Percentiles rank a stretch among this genome's conserved stretches.
These are phyloP conservation scores for Paratinospora sagittata DNA, from an alignment of 164 flowering plant genomes.

Conservation along the genomic window DNA sequence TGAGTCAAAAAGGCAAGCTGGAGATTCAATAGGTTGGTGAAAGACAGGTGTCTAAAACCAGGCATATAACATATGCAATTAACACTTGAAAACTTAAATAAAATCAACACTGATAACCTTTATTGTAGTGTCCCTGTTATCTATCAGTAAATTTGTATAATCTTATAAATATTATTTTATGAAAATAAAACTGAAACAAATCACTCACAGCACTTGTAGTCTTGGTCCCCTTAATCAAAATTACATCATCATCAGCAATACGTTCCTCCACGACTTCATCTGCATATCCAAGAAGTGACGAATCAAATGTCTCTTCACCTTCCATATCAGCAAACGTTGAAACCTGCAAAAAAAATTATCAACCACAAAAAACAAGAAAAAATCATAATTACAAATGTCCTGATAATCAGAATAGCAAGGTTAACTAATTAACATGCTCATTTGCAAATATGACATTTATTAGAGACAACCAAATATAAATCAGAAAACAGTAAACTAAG, in stretches of 20 bases:
- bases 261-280: constrained; percentile 97
- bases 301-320: constrained; percentile 95
- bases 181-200: constrained; percentile 2
- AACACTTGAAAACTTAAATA: not conserved
- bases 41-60: not conserved
- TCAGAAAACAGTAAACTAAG: no score
- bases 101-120: not conserved
- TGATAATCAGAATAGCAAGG: not conserved
- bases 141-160: not conserved
- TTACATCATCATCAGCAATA: constrained; percentile 87
- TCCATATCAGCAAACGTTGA: constrained; percentile 99
- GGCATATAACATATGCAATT: not conserved
- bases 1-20: constrained; percentile 2
- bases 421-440: not conserved
- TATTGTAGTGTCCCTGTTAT: not conserved
- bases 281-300: constrained; percentile 79
- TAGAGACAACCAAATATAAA: no score
- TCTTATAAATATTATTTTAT: not conserved
- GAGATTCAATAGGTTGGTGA: not conserved
- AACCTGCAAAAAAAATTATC: constrained; percentile 38
- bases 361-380: constrained; percentile 1
- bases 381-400: not conserved
- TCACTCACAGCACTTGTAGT: constrained; percentile 75
- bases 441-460: no score
- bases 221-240: constrained; percentile 92